phyloP scores from a whole-genome alignment of 345 rosid genomes.

The Ceriops tagal region DNA sequence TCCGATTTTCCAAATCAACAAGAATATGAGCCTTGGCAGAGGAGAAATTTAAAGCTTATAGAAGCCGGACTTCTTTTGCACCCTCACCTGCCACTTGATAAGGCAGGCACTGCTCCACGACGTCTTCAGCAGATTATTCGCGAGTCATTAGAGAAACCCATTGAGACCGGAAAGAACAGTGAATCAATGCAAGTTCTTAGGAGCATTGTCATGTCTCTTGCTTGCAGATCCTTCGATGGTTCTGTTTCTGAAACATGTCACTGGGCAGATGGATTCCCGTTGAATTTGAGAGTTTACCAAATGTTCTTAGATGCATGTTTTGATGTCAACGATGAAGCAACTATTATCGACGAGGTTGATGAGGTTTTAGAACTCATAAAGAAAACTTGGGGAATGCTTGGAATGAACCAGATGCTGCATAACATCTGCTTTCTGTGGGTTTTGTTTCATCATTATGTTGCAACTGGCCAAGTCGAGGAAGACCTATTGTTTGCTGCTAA shows the following conservation, averaged over 20 bases:
- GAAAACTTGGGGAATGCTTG: conserved; percentile 92
- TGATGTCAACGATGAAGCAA: conserved; percentile 61
- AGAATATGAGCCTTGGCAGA: conserved; percentile 83
- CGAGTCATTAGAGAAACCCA: conserved; percentile 58
- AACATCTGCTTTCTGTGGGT: conserved; percentile 90
- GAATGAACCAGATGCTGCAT: conserved; percentile 79
- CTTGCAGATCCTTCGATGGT: conserved; percentile 73
- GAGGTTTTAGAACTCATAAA: conserved; percentile 90
- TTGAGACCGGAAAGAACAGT: conserved; percentile 82
- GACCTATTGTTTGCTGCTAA: conserved; percentile 76
- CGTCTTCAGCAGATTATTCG: conserved; percentile 68
- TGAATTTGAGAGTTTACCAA: conserved; percentile 82
- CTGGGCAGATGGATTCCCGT: conserved; percentile 96
- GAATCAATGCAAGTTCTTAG: conserved; percentile 93
- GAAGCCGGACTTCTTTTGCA: conserved; percentile 85
- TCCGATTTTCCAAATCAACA: conserved; percentile 80
- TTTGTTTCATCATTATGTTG: conserved; percentile 73
- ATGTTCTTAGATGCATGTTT: conserved; percentile 83
- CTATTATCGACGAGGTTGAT: conserved; percentile 83
- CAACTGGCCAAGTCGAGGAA: conserved; percentile 71
- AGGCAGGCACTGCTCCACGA: conserved; percentile 53
- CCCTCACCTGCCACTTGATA: conserved; percentile 72
- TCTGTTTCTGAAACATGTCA: conserved; percentile 68
- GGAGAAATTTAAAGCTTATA: conserved; percentile 74
- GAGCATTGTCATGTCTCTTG: conserved; percentile 70